Base-by-base conservation (phyloP, 179 eudicot species). In the Heliamphora pulchella region DNA sequence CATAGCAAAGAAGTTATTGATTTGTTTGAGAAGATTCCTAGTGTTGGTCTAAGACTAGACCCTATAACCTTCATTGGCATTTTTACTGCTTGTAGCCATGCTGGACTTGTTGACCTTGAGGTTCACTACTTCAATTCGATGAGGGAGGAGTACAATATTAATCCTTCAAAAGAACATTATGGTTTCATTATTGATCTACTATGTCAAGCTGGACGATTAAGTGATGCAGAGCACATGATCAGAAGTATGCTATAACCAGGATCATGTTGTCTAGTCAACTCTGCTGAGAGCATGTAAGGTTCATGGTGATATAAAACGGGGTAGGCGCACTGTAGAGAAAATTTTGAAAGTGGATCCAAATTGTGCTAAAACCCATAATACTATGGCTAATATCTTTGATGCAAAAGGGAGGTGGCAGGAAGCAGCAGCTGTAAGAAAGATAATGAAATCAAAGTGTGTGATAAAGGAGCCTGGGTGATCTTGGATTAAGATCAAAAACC, bases 121-220 rank as follows among this genome's bases (percentile, higher is more conserved):
- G 87, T 83, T 76, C 84, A 75, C 61, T 91, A 87, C 86, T 92
- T 94, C 75, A 82, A 88, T 58, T 85, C 78, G 22, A 88, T 94
- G 93, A 84, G 65, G 4, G 69, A 75, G 66, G 74, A 86, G n/a
- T 94, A 92, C 63, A 81, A 78, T 5, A 89, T 92, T 71, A 76
- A 51, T 44, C 94, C 92, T n/a, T 80, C 87, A 5, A 91, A 88
- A 81, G 90, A 94, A 80, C 98, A 94, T 76, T 90, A 92, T 62
- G 97, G 98, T 66, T 94, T 96, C 84, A 90, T 94, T 91, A 84
- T 94, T 78, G 97, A 94, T 88, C 91, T 92, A 51, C 87, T 94
- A 9, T 91, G 97, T 72, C 85, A 91, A 68, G 93, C 94, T 79
- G 98, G 96, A 74, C 84, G 92, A 83, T 65, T 94, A 78, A 74